Base-by-base conservation (phyloP, 2,329 filamentous ascomycete species). In the Ophiobolus disseminans region DNA sequence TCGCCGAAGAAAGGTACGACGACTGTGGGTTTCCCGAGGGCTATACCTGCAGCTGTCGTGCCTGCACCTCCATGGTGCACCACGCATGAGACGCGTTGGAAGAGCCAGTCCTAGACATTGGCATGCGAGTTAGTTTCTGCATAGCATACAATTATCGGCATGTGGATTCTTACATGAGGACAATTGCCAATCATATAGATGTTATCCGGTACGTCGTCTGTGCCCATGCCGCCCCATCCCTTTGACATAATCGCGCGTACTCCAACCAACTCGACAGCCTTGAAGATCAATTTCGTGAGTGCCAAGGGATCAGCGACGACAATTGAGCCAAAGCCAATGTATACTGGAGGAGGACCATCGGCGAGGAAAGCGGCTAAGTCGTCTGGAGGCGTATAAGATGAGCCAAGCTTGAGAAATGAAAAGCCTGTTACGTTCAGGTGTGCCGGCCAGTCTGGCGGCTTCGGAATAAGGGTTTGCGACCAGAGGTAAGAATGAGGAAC, bases 91-190 rank as follows among this genome's bases (percentile, higher is more conserved):
- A 85, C 81, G 13, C 76, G 74, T 50, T 81, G 75, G 53, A 85
- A 85, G 0, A 85, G 72, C 82, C 82, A 85, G 48, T 84, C 79
- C n/a, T n/a, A n/a, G n/a, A n/a, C n/a, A n/a, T n/a, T n/a, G n/a
- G n/a, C n/a, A n/a, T n/a, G n/a, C n/a, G n/a, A n/a, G n/a, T n/a
- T n/a, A n/a, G n/a, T n/a, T n/a, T n/a, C n/a, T n/a, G n/a, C n/a
- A n/a, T n/a, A n/a, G n/a, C n/a, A n/a, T n/a, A n/a, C n/a, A n/a
- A n/a, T n/a, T n/a, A n/a, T n/a, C n/a, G n/a, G n/a, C n/a, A n/a
- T n/a, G n/a, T n/a, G n/a, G n/a, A n/a, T n/a, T n/a, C n/a, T n/a
- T n/a, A n/a, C n/a, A 43, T 84, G 81, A 1, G 82, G 82, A 31
- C 58, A 64, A 50, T 85, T 80, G 3, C 75, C 81, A 4, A 85